Percentiles rank a stretch among this genome's conserved stretches.
Conservation (phyloP, 139 green algal genomes). For the Diplosphaera chodatii region DNA sequence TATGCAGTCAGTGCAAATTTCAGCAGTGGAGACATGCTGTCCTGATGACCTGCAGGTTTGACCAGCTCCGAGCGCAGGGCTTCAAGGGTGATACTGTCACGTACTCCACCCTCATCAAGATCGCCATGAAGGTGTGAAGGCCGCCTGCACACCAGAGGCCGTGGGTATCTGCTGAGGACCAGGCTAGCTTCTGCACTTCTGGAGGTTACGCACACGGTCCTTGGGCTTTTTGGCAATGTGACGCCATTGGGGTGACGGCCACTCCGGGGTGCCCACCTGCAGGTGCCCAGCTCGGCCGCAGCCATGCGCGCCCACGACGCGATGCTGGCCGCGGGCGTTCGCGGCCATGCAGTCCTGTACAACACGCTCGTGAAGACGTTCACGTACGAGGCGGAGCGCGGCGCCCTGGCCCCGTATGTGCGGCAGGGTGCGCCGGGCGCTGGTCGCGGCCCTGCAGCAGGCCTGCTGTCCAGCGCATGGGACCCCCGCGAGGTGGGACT, state of each 20-base stretch:
- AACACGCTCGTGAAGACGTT: conserved; percentile 45
- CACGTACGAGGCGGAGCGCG: conserved; percentile 1
- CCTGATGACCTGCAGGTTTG: conserved; percentile 1
- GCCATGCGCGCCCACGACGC: background rate
- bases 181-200: too few species aligned
- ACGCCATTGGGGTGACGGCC: too few species aligned
- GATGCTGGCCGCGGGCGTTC: conserved; percentile 7
- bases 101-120: conserved; percentile 52
- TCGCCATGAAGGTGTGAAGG: conserved; percentile 35
- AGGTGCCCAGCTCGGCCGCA: background rate
- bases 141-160: too few species aligned
- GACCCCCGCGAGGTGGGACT: background rate
- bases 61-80: conserved; percentile 28
- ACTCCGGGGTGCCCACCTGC: background rate
- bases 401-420: background rate
- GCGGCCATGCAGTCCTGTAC: conserved; percentile 34
- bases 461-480: background rate
- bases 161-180: too few species aligned
- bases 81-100: conserved; percentile 45
- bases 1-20: too few species aligned
- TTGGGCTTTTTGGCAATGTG: too few species aligned
- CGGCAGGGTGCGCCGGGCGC: too few species aligned
- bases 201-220: too few species aligned
- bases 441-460: too few species aligned
- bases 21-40: too few species aligned